phyloP scores from a whole-genome alignment of 2,329 filamentous ascomycete species.

The Graphilbum sp. region DNA sequence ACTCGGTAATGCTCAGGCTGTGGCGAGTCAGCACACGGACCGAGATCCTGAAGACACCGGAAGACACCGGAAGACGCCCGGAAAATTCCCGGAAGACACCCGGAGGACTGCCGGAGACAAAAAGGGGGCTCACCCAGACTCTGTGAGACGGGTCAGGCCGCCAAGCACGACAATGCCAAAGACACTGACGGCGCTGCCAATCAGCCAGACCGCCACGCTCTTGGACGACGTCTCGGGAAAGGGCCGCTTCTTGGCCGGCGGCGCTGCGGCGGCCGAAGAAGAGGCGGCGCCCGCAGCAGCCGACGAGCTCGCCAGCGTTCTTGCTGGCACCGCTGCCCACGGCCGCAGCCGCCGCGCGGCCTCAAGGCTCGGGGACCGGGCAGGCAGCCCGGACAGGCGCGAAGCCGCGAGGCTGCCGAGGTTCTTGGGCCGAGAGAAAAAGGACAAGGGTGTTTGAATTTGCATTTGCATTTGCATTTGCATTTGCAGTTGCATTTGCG shows the following conservation, averaged over 20 bases:
- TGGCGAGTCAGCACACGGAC: background rate
- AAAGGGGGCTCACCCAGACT: constrained; percentile 90
- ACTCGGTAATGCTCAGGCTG: constrained; percentile 96
- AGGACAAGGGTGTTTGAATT: too few relatives aligned
- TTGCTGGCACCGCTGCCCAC: too few relatives aligned
- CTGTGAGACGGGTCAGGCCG: constrained; percentile 80
- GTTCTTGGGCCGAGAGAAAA: too few relatives aligned
- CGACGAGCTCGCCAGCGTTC: constrained; percentile 2
- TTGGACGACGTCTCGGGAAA: constrained; percentile 53
- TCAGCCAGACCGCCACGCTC: constrained; percentile 76
- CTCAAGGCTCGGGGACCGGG: too few relatives aligned
- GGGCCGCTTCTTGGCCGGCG: constrained; percentile 15
- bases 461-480: too few relatives aligned
- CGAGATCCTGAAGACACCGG: too few relatives aligned
- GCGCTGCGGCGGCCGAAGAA: constrained; percentile 8
- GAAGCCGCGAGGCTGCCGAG: too few relatives aligned
- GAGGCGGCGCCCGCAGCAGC: constrained; percentile 6
- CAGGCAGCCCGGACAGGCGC: too few relatives aligned
- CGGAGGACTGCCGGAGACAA: too few relatives aligned
- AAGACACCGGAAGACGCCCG: background rate
- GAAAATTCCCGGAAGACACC: too few relatives aligned
- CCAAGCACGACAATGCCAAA: constrained; percentile 96
- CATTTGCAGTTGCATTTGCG: too few relatives aligned
- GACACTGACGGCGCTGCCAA: constrained; percentile 81
- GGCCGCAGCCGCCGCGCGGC: too few relatives aligned